Evolutionary conservation across 345 rosid species (phyloP).

Genomic region (Clarkia xantiana): DNA sequence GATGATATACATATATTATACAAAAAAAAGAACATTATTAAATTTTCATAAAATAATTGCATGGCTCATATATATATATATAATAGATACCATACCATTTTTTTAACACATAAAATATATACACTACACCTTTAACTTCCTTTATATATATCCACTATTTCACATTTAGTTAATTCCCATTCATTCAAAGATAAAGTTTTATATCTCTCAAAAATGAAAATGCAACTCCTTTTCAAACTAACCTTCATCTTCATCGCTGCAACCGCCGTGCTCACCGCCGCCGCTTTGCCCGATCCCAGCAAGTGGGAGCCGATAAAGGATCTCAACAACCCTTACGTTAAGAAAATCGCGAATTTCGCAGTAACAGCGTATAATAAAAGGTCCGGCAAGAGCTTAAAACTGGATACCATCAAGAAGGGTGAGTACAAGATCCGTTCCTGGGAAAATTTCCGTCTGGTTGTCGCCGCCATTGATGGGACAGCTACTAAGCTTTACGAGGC

Average conservation of each 20-base stretch:
- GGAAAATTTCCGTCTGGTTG: conserved; percentile 19
- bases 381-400: conserved; percentile 6
- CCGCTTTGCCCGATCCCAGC: conserved; percentile 6
- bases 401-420: conserved; percentile 17
- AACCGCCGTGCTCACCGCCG: neutral
- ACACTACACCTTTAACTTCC: too few species aligned
- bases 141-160: too few species aligned
- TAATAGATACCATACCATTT: too few species aligned
- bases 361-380: conserved; percentile 19
- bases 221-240: too few species aligned
- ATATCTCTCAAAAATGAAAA: too few species aligned
- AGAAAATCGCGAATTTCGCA: conserved; percentile 25
- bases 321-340: conserved; percentile 20
- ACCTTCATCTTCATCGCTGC: neutral
- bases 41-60: too few species aligned
- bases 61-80: too few species aligned
- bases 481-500: conserved; percentile 18
- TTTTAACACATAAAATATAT: too few species aligned
- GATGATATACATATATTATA: too few species aligned
- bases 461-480: conserved; percentile 9
- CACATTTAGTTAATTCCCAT: too few species aligned
- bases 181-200: too few species aligned
- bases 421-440: conserved; percentile 32
- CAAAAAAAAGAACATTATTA: too few species aligned
- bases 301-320: conserved; percentile 37